phyloP scores from a whole-genome alignment of 75 land plant genomes.

The Larix kaempferi region DNA sequence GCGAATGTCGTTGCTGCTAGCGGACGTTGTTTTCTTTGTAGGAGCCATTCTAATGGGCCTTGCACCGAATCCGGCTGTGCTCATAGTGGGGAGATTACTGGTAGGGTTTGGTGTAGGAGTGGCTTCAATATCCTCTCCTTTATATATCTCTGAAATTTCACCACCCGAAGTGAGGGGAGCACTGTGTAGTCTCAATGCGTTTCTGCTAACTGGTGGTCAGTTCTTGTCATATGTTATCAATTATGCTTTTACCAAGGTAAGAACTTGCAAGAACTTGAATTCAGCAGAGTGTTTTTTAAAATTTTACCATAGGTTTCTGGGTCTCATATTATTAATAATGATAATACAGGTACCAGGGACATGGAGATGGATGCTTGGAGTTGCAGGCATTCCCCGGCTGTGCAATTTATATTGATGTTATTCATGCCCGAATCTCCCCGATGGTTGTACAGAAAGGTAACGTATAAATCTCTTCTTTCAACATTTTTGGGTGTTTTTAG shows the following conservation, averaged over 20 bases:
- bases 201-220: constrained; percentile 81
- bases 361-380: constrained; percentile 82
- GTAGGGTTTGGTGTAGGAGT: constrained; percentile 82
- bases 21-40: constrained; percentile 63
- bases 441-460: constrained; percentile 69
- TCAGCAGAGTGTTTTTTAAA: too few species aligned
- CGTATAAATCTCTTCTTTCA: too few species aligned
- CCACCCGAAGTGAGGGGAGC: constrained; percentile 73
- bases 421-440: constrained; percentile 63
- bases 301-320: too few species aligned
- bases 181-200: constrained; percentile 73
- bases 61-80: constrained; percentile 36
- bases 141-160: constrained; percentile 69
- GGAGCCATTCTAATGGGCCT: constrained; percentile 78
- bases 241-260: constrained; percentile 68
- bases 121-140: constrained; percentile 60
- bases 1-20: constrained; percentile 34
- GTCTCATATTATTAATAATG: too few species aligned
- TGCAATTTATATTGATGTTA: constrained; percentile 53
- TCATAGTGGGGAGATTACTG: constrained; percentile 58
- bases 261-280: too few species aligned
- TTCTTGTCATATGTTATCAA: constrained; percentile 75
- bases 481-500: too few species aligned
- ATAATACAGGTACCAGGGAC: constrained; percentile 44
- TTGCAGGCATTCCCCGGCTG: constrained; percentile 59